Conservation (phyloP, 2,329 filamentous ascomycete species). For the Alternaria infectoria region DNA sequence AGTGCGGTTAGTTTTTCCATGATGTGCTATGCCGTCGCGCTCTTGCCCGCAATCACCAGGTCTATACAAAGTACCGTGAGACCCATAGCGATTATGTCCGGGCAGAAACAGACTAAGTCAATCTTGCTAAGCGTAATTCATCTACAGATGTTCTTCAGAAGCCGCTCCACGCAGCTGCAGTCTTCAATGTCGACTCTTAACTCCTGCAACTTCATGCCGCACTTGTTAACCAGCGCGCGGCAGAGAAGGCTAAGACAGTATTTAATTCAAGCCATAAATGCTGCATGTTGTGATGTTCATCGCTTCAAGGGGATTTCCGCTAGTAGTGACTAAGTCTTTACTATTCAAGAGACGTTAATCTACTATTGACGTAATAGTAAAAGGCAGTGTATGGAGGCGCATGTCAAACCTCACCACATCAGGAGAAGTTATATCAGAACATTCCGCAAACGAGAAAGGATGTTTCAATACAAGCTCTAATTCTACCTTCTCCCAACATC, state of each 20-base stretch:
- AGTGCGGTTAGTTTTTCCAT: neutral
- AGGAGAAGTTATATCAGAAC: neutral
- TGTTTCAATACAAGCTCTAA: neutral
- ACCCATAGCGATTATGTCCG: neutral
- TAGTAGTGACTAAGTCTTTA: too few relatives aligned
- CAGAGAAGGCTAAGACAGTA: neutral
- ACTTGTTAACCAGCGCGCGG: neutral
- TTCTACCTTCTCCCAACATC: neutral
- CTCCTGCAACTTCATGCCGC: neutral
- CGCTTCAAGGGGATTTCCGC: neutral
- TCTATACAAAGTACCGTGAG: neutral
- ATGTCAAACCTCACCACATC: neutral
- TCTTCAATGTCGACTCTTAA: neutral
- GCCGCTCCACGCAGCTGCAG: neutral
- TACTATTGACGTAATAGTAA: neutral
- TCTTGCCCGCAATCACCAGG: neutral
- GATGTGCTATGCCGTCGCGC: neutral
- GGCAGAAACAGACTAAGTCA: neutral
- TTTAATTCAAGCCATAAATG: neutral
- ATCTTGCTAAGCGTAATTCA: neutral
- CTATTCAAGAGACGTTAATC: neutral
- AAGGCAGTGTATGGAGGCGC: rapidly evolving
- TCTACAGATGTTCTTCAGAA: rapidly evolving
- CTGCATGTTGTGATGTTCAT: neutral
- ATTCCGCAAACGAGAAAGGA: neutral